Evolutionary conservation across 2,329 filamentous ascomycete genomes (phyloP), one percentile per base, ranked within the genome.

Genomic region (Penicillium italicum): DNA sequence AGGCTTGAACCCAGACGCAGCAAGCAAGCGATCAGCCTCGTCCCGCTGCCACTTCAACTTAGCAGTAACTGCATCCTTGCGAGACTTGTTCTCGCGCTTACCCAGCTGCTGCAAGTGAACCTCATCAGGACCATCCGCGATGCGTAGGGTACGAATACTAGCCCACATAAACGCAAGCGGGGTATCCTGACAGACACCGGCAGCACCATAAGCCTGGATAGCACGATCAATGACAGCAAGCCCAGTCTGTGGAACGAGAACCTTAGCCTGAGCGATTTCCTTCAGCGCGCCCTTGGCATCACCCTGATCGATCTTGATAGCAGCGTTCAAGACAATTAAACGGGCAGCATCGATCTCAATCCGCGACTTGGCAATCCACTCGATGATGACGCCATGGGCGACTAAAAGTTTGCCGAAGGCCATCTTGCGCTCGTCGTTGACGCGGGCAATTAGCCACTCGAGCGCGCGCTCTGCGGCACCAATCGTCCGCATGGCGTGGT

Each of bases 401-500:
- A 85, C 83, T 40, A 99, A 84, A 55, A 86, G 82, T 78, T 96
- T 90, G 70, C 91, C 91, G 71, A 99, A 99, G 0, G 94, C 88
- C 68, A 87, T 91, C 82, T 97, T 97, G 67, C 78, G 81, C 48
- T 90, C 85, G 77, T 99, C 93, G 77, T 97, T 97, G 77, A 96
- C 87, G 60, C 94, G 88, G 67, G 91, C 89, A 56, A 99, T 83
- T 84, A 97, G 89, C 88, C 90, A 96, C 70, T 97, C 93, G 24
- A 99, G 84, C 0, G 92, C 94, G 63, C 87, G 85, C 76, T 99
- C 94, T 18, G 94, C 87, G 50, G 91, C 88, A 50, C 94, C 94
- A 70, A 99, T 94, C 58, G 86, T 87, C 62, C 94, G 87, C 94
- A 99, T 99, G 57, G 91, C 91, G 78, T 99, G 94, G 79, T 99